A percentile compares a stretch with the other conserved stretches of the same genome.
These are phyloP conservation scores for Anisodus tanguticus DNA, from an alignment of 257 asterid species.

Conservation along the genomic window DNA sequence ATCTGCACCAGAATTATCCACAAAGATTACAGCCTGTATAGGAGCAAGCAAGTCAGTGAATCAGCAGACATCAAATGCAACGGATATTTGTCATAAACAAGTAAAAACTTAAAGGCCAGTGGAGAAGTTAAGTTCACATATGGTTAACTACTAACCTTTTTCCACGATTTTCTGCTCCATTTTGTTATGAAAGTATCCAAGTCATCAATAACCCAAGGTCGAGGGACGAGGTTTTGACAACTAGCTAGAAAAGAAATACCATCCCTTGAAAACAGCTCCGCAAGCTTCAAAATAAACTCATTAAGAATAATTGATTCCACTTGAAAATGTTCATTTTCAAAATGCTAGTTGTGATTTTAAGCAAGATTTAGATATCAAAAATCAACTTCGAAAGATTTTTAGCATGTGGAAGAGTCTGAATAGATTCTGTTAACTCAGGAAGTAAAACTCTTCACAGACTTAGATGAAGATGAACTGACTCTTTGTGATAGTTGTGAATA, in stretches of 20 bases:
- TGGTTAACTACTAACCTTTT: constrained; percentile 51
- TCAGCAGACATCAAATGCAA: background rate
- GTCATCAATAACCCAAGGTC: constrained; percentile 99
- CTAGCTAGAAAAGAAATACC: constrained; percentile 97
- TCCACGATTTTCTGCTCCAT: constrained; percentile 75
- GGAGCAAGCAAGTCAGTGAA: constrained; percentile 35
- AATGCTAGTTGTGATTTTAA: constrained; percentile 17
- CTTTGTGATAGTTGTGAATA: background rate
- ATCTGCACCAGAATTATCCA: constrained; percentile 98
- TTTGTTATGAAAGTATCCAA: constrained; percentile 71
- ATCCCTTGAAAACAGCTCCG: constrained; percentile 90
- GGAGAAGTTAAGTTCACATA: constrained; percentile 9
- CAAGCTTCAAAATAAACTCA: constrained; percentile 62
- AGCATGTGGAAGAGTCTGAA: constrained; percentile 23
- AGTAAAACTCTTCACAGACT: background rate
- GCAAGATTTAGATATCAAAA: constrained; percentile 21
- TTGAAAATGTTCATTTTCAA: constrained; percentile 27
- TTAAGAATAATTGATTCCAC: constrained; percentile 31
- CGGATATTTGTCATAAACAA: background rate
- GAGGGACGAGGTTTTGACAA: constrained; percentile 89
- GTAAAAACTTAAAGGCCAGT: background rate
- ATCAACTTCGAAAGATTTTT: background rate
- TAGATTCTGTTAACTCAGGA: constrained; percentile 1
- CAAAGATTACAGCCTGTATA: constrained; percentile 84
- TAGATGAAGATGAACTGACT: background rate